Evolutionary conservation across 768 basidiomycete genomes (phyloP).

Genomic region (Hygrophorus russula): DNA sequence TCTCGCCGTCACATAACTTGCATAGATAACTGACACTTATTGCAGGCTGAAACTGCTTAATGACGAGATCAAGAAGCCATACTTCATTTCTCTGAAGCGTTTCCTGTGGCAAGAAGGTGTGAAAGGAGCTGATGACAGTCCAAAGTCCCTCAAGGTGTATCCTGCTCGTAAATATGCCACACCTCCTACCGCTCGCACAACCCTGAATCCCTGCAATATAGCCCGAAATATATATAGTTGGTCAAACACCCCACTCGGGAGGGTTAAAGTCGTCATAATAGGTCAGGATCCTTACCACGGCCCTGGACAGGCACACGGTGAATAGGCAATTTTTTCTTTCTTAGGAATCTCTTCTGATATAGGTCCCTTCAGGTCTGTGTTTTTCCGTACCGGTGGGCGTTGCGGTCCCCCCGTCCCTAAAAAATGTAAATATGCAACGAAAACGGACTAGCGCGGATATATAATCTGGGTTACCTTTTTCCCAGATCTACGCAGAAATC

Average conservation of each 20-base stretch:
- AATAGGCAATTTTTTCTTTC: slow-evolving; percentile 11
- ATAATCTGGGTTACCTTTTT: slow-evolving; percentile 3
- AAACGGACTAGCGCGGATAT: background rate
- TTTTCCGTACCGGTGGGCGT: slow-evolving; percentile 86
- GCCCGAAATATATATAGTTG: slow-evolving; percentile 85
- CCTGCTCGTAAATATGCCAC: slow-evolving; percentile 51
- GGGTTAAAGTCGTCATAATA: slow-evolving; percentile 81
- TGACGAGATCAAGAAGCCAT: slow-evolving; percentile 65
- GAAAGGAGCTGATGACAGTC: slow-evolving; percentile 34
- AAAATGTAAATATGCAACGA: slow-evolving; percentile 43
- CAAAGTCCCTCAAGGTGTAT: slow-evolving; percentile 48
- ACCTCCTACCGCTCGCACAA: slow-evolving; percentile 2
- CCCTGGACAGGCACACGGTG: slow-evolving; percentile 76
- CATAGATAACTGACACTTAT: background rate
- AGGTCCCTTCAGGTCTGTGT: slow-evolving; percentile 46
- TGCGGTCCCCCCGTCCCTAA: slow-evolving; percentile 66
- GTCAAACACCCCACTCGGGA: slow-evolving; percentile 79
- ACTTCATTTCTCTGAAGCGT: slow-evolving; percentile 62
- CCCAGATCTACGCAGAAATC: slow-evolving; percentile 81
- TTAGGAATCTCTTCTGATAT: slow-evolving; percentile 7
- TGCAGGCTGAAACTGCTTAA: slow-evolving; percentile 66
- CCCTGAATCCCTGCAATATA: slow-evolving; percentile 9
- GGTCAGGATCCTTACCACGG: slow-evolving; percentile 87
- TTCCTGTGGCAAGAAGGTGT: slow-evolving; percentile 62
- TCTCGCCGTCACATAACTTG: background rate